Evolutionary conservation across 192 early-diverging fungal species (phyloP), one percentile per base, ranked within the genome.

Genomic region (Linnemannia schmuckeri): DNA sequence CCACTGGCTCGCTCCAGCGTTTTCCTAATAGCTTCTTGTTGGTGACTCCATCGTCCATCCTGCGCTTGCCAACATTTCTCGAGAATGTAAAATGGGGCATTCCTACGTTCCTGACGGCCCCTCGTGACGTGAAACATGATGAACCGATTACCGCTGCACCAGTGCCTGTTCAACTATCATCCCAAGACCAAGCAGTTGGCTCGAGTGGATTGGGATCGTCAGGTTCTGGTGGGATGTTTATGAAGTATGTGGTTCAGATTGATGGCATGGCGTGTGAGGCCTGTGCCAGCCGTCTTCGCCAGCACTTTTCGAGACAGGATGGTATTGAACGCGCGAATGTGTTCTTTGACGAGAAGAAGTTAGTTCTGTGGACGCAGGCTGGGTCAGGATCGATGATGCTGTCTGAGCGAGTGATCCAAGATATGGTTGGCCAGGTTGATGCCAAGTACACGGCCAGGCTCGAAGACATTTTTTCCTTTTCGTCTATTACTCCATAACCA

Each of bases 241-340:
- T 83, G 15, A 75, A 81, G 18, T 88, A 89, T 61, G 82, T 82
- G n/a, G 38, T 89, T 3, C 30, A 74, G 8, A 76, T 93, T 8
- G 75, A 92, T 3, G 92, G 92, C 17, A 88, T 93, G 61, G 82
- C 82, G 2, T 93, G 92, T 55, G 82, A 88, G 68, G 90, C 90
- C 2, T 93, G 92, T 76, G 92, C 91, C 0, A 93, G 88, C 73
- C 78, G 89, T 68, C 83, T 93, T 13, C 91, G 90, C 38, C 79
- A 82, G 18, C 47, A 72, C 22, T 80, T 93, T 38, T 72, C 77
- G 44, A 49, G 38, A 17, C 57, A 75, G 42, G 63, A 69, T 3
- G 72, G 70, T 9, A 75, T 93, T 10, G 77, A 75, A 6, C 69
- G 78, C 54, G 89, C 81, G 37, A 89, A 80, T 8, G 82, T 92